A percentile compares a stretch with the other conserved stretches of the same genome.
phyloP scores from a whole-genome alignment of 371 early-diverging fungal species.

The Parasitella parasitica region DNA sequence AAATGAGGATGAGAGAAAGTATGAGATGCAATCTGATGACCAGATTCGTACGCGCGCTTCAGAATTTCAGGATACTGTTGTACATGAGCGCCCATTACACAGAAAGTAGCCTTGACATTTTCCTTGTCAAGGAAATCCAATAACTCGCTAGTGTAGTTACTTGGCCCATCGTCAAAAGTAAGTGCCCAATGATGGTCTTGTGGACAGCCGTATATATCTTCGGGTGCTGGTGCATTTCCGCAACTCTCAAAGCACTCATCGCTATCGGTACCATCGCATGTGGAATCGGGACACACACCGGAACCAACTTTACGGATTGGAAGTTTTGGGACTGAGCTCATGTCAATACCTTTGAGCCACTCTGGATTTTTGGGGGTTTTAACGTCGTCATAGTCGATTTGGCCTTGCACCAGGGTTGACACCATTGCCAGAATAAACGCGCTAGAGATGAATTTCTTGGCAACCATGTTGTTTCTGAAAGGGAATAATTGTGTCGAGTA shows the following conservation, averaged over 20 bases:
- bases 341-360: constrained; percentile 59
- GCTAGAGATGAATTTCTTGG: not conserved
- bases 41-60: constrained; percentile 46
- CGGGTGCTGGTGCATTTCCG: constrained; percentile 28
- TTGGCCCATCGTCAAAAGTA: constrained; percentile 74
- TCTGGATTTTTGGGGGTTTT: constrained; percentile 48
- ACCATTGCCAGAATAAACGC: not conserved
- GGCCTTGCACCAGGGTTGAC: not conserved
- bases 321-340: constrained; percentile 21
- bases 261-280: constrained; percentile 39
- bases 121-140: constrained; percentile 49
- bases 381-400: not conserved
- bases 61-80: constrained; percentile 30
- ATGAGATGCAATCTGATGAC: constrained; percentile 58
- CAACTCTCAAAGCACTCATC: constrained; percentile 44
- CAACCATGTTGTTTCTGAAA: not conserved
- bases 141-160: constrained; percentile 43
- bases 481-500: not conserved
- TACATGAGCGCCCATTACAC: constrained; percentile 60
- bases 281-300: constrained; percentile 31
- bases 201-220: constrained; percentile 42
- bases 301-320: constrained; percentile 39
- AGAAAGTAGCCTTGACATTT: constrained; percentile 68
- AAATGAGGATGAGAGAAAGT: constrained; percentile 55
- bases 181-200: constrained; percentile 34